Conservation (phyloP, 169 alveolate species). For the Ichthyophthirius multifiliis region DNA sequence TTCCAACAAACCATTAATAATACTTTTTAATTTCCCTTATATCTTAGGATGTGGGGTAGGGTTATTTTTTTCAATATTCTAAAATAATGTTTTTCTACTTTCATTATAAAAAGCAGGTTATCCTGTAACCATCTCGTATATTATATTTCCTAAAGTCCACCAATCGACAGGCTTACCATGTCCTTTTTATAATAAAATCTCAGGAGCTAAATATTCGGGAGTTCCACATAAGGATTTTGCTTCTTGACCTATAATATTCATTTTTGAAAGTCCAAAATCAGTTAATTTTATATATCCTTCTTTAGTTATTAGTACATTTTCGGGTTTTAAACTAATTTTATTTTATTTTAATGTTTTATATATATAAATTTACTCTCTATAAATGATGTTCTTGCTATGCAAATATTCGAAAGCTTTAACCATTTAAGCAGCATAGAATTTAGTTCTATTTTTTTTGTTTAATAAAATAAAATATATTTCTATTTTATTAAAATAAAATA, state of each 20-base stretch:
- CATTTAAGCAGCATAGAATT: slow-evolving; percentile 77
- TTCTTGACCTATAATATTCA: slow-evolving; percentile 41
- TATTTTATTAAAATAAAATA: no score
- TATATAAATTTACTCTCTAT: slow-evolving; percentile 32
- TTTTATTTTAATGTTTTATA: slow-evolving; percentile 35
- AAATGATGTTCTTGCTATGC: slow-evolving; percentile 51
- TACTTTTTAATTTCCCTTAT: slow-evolving; percentile 29
- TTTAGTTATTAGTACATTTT: slow-evolving; percentile 51
- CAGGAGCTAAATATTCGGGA: slow-evolving; percentile 88
- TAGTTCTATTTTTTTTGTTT: slow-evolving; percentile 43
- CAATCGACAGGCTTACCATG: slow-evolving; percentile 83
- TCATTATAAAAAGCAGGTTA: slow-evolving; percentile 66
- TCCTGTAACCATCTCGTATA: slow-evolving; percentile 83
- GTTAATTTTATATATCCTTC: slow-evolving; percentile 63
- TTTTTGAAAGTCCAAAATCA: slow-evolving; percentile 66
- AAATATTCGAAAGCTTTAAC: slow-evolving; percentile 72
- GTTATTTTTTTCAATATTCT: slow-evolving; percentile 50
- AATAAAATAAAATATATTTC: no score
- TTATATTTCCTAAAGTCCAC: slow-evolving; percentile 83
- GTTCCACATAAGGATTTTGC: slow-evolving; percentile 86
- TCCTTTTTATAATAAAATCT: slow-evolving; percentile 66
- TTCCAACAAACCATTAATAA: slow-evolving; percentile 53
- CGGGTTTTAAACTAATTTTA: slow-evolving; percentile 47
- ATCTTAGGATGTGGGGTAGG: slow-evolving; percentile 43
- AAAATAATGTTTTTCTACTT: slow-evolving; percentile 52